phyloP scores from a whole-genome alignment of 163 green algal species.

The Volvox carteri region DNA sequence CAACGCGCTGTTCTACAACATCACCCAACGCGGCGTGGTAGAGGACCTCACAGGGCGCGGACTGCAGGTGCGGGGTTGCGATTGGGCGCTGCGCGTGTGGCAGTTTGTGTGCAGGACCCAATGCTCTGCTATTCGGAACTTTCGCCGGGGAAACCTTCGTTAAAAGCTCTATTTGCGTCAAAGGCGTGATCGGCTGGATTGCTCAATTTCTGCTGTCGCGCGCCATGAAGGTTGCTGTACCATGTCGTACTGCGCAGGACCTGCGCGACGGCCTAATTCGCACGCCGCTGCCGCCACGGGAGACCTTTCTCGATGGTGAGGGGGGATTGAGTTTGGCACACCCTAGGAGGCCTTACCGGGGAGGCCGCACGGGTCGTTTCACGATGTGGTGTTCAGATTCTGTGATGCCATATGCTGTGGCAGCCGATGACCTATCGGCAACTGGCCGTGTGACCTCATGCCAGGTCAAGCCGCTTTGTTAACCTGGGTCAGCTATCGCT shows the following conservation, averaged over 20 bases:
- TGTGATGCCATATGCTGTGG: no score
- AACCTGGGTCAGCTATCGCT: no score
- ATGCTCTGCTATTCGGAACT: background rate
- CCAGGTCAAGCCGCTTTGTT: no score
- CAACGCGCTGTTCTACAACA: slow-evolving; percentile 99
- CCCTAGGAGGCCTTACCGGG: no score
- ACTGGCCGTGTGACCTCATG: no score
- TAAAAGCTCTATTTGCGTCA: no score
- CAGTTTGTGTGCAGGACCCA: background rate
- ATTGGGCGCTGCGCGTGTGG: background rate
- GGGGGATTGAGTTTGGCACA: background rate
- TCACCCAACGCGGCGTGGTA: slow-evolving; percentile 79
- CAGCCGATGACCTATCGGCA: no score
- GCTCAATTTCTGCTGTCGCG: no score
- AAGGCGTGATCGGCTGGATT: no score
- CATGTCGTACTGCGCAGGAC: slow-evolving; percentile 66
- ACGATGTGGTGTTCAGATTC: no score
- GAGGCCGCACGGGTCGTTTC: no score
- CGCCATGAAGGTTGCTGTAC: background rate
- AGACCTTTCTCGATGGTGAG: slow-evolving; percentile 95
- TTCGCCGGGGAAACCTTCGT: no score
- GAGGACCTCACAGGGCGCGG: slow-evolving; percentile 80
- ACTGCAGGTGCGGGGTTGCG: slow-evolving; percentile 63
- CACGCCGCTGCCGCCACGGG: slow-evolving; percentile 89
- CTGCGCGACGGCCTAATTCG: slow-evolving; percentile 87